phyloP scores from a whole-genome alignment of 495 filamentous ascomycete species.

The Pseudoneurospora amorphoporcata region DNA sequence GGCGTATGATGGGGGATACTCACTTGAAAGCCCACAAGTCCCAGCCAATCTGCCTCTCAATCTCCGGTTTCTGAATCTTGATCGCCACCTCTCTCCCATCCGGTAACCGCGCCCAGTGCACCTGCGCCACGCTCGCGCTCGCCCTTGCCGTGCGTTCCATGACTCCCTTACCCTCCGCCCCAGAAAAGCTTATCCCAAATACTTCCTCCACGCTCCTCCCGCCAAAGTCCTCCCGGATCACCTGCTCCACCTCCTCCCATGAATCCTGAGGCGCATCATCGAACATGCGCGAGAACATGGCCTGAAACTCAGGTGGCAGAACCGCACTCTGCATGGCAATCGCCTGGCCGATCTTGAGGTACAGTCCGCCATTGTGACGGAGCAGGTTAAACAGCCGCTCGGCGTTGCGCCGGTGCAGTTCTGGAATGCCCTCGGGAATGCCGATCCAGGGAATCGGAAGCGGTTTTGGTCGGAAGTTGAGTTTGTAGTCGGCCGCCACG shows the following conservation, averaged over 20 bases:
- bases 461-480: conserved; percentile 83
- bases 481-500: conserved; percentile 86
- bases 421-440: conserved; percentile 52
- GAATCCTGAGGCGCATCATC: conserved; percentile 92
- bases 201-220: conserved; percentile 71
- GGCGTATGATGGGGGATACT: conserved; percentile 16
- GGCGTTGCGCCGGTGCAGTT: conserved; percentile 72
- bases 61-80: conserved; percentile 95
- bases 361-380: conserved; percentile 78
- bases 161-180: conserved; percentile 53
- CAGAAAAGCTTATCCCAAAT: conserved; percentile 72
- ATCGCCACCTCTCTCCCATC: conserved; percentile 87
- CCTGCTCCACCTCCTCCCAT: conserved; percentile 81
- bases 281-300: conserved; percentile 93
- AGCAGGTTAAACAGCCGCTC: conserved; percentile 71
- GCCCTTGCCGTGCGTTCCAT: conserved; percentile 85
- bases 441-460: conserved; percentile 40
- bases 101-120: conserved; percentile 79
- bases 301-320: conserved; percentile 84
- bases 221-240: conserved; percentile 82
- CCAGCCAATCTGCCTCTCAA: conserved; percentile 78
- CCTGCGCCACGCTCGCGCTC: conserved; percentile 88
- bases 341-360: conserved; percentile 96
- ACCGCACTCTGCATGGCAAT: conserved; percentile 97
- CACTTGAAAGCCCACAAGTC: conserved; percentile 93